Evolutionary conservation across 768 basidiomycete genomes (phyloP), one percentile per base, ranked within the genome.

Genomic region (Trametes maxima): DNA sequence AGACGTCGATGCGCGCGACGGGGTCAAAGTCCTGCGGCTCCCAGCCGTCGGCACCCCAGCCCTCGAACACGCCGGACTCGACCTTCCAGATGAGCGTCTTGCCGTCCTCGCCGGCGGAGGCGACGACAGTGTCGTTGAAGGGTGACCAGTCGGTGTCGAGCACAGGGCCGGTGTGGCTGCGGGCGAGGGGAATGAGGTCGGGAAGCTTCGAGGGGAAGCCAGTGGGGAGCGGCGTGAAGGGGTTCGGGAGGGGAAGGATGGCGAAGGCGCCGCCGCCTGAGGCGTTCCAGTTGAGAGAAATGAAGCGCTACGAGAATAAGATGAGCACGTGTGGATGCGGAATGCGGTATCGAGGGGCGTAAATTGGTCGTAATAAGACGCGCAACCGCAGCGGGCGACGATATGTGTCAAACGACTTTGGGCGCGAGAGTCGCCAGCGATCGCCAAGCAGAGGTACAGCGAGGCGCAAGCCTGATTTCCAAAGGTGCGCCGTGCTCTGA

Each of bases 91-190:
- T 82, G 77, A 93, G 84, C 65, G 91, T 83, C 69, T 95, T 94
- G 44, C 95, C 94, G 72, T 99, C 97, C 74, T 99, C 96, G 49
- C 90, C 94, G 16, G 84, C 93, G 0, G 94, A 95, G 1, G 91
- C 96, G 66, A 97, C 90, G 68, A 96, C 80, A 6, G 83, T 79
- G 75, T 98, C 96, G 70, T 95, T 88, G 73, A 96, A 94, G 0
- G 95, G 95, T 0, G 91, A 93, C 94, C 95, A 98, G 70, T 91
- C 92, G 0, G 96, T 98, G 76, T 98, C 96, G 39, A 98, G 89
- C 33, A 94, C 90, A 24, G 90, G 79, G 2, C 86, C 90, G 1
- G 88, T 87, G 74, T 92, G 90, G 33, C 89, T 91, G 57, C 96
- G 88, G 17, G 93, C 94, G 57, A 98, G 83, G 0, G 97, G 97